phyloP scores from a whole-genome alignment of 2,329 filamentous ascomycete species.

The Cordyceps cateniannulata region DNA sequence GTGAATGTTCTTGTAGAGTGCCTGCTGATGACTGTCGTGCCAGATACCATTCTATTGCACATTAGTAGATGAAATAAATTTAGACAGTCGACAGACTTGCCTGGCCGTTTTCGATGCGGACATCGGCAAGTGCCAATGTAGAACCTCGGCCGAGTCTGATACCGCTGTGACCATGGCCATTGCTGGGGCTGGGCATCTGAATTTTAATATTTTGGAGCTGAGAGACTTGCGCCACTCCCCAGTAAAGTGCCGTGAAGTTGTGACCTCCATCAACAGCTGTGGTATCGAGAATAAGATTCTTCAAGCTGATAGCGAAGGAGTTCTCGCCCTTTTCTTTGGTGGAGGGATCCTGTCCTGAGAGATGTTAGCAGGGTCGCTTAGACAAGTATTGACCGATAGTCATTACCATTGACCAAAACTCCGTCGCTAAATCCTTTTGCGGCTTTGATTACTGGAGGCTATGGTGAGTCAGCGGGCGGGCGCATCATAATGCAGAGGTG shows the following conservation, averaged over 20 bases:
- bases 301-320: slow-evolving; percentile 36
- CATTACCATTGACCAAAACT: slow-evolving; percentile 18
- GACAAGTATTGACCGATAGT: not conserved
- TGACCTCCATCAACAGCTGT: slow-evolving; percentile 29
- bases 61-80: not conserved
- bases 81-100: not conserved
- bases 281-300: slow-evolving; percentile 38
- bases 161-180: slow-evolving; percentile 34
- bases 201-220: slow-evolving; percentile 39
- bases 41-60: slow-evolving; percentile 29
- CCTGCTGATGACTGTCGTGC: slow-evolving; percentile 37
- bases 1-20: slow-evolving; percentile 36
- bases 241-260: slow-evolving; percentile 34
- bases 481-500: not conserved
- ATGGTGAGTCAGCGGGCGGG: slow-evolving; percentile 9
- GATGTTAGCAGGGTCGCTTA: not conserved
- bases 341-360: slow-evolving; percentile 26
- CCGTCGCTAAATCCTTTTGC: slow-evolving; percentile 25
- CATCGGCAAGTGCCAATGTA: slow-evolving; percentile 34
- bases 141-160: slow-evolving; percentile 35
- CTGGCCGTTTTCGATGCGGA: slow-evolving; percentile 34
- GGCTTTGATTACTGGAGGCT: slow-evolving; percentile 35
- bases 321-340: slow-evolving; percentile 29
- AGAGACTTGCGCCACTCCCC: slow-evolving; percentile 38
- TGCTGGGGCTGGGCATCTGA: slow-evolving; percentile 29